A percentile compares a stretch with the other conserved stretches of the same genome.
phyloP scores from a whole-genome alignment of 2,329 filamentous ascomycete genomes.

The Exserohilum rostratum region DNA sequence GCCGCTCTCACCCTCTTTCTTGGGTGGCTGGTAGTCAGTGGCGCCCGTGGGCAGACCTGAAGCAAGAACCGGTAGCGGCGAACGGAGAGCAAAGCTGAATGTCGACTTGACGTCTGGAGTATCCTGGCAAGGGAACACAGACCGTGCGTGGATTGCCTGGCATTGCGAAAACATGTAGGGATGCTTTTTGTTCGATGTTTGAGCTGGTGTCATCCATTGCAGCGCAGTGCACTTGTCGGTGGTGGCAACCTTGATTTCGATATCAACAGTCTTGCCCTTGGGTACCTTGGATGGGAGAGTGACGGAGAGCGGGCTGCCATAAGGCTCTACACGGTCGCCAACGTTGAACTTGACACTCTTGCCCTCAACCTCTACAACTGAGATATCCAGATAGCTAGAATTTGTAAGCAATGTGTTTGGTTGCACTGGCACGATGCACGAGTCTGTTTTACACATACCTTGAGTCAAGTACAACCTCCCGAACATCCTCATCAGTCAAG shows the following conservation, averaged over 20 bases:
- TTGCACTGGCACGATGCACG: too few relatives aligned
- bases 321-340: slow-evolving; percentile 72
- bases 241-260: slow-evolving; percentile 67
- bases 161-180: slow-evolving; percentile 99
- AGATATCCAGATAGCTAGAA: slow-evolving; percentile 72
- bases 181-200: slow-evolving; percentile 94
- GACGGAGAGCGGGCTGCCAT: slow-evolving; percentile 73
- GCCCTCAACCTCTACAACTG: slow-evolving; percentile 72
- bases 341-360: slow-evolving; percentile 71
- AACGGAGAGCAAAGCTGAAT: slow-evolving; percentile 85
- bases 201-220: slow-evolving; percentile 91
- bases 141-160: slow-evolving; percentile 93
- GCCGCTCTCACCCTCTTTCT: slow-evolving; percentile 59
- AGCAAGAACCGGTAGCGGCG: slow-evolving; percentile 86
- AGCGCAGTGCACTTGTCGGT: slow-evolving; percentile 89
- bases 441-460: slow-evolving; percentile 49
- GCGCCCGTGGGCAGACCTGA: slow-evolving; percentile 73
- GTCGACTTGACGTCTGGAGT: slow-evolving; percentile 98
- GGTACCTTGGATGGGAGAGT: slow-evolving; percentile 55
- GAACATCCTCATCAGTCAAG: slow-evolving; percentile 72
- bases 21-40: slow-evolving; percentile 56
- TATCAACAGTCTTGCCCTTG: slow-evolving; percentile 54
- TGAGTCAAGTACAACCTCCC: slow-evolving; percentile 86
- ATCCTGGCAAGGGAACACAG: slow-evolving; percentile 95
- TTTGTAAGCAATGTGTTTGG: slow-evolving; percentile 1